These are phyloP conservation scores for Candida pseudofarinosa DNA, from an alignment of 805 yeast species.

Conservation along the genomic window DNA sequence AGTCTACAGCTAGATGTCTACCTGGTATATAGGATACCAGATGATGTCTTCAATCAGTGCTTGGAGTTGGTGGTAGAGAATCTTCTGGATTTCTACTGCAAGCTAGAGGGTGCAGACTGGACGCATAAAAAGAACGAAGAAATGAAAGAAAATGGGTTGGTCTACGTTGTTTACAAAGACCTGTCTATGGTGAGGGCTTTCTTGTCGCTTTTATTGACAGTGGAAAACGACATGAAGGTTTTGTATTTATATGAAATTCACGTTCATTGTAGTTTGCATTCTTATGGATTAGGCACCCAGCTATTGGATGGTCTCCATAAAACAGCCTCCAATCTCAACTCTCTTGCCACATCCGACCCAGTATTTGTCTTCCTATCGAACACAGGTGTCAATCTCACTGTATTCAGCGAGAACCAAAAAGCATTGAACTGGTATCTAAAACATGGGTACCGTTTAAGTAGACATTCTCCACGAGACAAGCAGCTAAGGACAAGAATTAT, in stretches of 20 bases:
- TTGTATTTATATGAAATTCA: slow-evolving; percentile 60
- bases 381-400: slow-evolving; percentile 43
- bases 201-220: slow-evolving; percentile 42
- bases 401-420: slow-evolving; percentile 41
- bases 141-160: slow-evolving; percentile 45
- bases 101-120: slow-evolving; percentile 38
- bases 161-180: slow-evolving; percentile 33
- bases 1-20: slow-evolving; percentile 1
- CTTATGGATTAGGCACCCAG: slow-evolving; percentile 31
- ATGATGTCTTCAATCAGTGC: slow-evolving; percentile 9
- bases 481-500: slow-evolving; percentile 35
- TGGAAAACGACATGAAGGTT: slow-evolving; percentile 35
- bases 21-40: slow-evolving; percentile 5
- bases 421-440: slow-evolving; percentile 44
- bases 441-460: slow-evolving; percentile 34
- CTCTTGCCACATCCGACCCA: not conserved
- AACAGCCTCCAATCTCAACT: slow-evolving; percentile 17
- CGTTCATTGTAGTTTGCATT: slow-evolving; percentile 31
- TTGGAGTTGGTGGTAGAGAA: slow-evolving; percentile 23
- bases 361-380: slow-evolving; percentile 7
- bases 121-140: slow-evolving; percentile 39
- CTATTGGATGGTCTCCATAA: slow-evolving; percentile 36
- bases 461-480: slow-evolving; percentile 44
- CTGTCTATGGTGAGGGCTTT: slow-evolving; percentile 34
- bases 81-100: slow-evolving; percentile 23